These are phyloP conservation scores for Porphyrellus cyaneotinctus DNA, from an alignment of 768 basidiomycete genomes.

Conservation along the genomic window DNA sequence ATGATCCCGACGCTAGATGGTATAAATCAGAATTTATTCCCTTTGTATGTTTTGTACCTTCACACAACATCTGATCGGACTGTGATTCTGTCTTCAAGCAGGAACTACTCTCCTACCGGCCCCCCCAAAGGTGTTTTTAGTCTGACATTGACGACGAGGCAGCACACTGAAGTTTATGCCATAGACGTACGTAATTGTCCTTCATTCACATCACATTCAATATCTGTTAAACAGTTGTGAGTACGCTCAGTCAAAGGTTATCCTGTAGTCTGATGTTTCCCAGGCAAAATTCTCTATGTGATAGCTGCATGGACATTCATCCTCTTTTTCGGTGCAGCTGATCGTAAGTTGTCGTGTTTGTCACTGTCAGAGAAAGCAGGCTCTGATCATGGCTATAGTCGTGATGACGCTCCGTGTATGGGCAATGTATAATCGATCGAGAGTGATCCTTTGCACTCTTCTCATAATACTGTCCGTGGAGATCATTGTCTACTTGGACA, in stretches of 20 bases:
- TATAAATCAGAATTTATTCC: background rate
- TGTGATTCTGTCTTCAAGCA: background rate
- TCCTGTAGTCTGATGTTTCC: background rate
- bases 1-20: background rate
- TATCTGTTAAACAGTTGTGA: constrained; percentile 1
- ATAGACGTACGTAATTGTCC: background rate
- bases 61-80: background rate
- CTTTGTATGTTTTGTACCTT: background rate
- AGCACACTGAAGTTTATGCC: background rate
- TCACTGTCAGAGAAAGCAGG: background rate
- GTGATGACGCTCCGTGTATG: background rate
- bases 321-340: background rate
- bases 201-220: background rate
- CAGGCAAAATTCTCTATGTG: background rate
- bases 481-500: background rate
- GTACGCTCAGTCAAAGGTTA: background rate
- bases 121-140: background rate
- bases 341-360: background rate
- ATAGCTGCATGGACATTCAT: background rate
- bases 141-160: background rate
- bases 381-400: background rate
- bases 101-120: background rate
- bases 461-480: background rate
- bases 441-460: background rate
- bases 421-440: background rate